Percentiles rank a stretch among this genome's conserved stretches.
Conservation (phyloP, 2,329 filamentous ascomycete species). For the Aureobasidium melanogenum region DNA sequence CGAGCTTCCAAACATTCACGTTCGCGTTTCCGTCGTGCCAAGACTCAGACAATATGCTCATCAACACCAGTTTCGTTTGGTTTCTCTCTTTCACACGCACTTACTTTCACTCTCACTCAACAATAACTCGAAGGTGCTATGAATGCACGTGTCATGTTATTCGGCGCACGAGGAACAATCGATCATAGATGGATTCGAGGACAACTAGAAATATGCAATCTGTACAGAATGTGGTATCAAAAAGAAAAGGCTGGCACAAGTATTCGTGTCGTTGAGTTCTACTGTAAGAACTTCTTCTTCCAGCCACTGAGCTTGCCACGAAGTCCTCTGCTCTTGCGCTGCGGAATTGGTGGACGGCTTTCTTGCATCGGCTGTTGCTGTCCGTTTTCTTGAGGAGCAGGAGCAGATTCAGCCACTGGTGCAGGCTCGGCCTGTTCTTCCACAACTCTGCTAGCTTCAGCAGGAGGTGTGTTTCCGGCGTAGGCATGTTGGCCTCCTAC, state of each 20-base stretch:
- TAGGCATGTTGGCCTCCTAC: slow-evolving; percentile 33
- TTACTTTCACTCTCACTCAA: background rate
- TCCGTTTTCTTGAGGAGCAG: background rate
- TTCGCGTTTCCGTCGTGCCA: background rate
- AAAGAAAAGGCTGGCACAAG: background rate
- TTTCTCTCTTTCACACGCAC: background rate
- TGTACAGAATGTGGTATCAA: background rate
- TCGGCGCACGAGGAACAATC: background rate
- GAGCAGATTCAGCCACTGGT: background rate
- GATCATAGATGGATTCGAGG: background rate
- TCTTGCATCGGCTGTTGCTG: slow-evolving; percentile 3
- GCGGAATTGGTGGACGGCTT: background rate
- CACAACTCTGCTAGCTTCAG: background rate
- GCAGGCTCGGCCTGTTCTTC: background rate
- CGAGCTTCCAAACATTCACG: background rate
- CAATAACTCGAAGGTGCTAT: background rate
- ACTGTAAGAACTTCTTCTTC: slow-evolving; percentile 9
- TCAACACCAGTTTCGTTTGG: background rate
- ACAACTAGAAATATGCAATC: background rate
- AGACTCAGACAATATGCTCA: background rate
- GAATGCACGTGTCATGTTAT: background rate
- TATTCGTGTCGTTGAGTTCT: background rate
- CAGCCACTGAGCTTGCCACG: background rate
- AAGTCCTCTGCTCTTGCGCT: slow-evolving; percentile 3
- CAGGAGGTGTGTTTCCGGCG: background rate